These are phyloP conservation scores for Tetrahymena elliotti DNA, from an alignment of 73 alveolate genomes.

Conservation along the genomic window DNA sequence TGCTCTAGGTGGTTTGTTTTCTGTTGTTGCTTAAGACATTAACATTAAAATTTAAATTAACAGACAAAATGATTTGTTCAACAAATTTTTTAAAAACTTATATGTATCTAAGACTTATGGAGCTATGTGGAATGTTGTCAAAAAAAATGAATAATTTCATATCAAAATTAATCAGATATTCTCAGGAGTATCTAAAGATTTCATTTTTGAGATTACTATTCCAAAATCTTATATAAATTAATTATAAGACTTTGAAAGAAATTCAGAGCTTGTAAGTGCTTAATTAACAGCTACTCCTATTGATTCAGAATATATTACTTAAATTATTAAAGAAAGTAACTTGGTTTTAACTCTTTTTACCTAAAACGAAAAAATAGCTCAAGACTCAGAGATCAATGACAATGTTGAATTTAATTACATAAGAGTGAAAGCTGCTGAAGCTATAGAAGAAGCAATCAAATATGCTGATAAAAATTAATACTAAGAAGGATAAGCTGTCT, in stretches of 20 bases:
- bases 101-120: not conserved
- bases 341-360: conserved; percentile 10
- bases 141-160: not conserved
- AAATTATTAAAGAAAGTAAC: not conserved
- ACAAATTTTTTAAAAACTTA: not conserved
- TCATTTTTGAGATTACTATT: conserved; percentile 3
- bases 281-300: not conserved
- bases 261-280: not conserved
- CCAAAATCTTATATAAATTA: not conserved
- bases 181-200: conserved; percentile 25
- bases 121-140: not conserved
- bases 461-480: not conserved
- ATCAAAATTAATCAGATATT: not conserved
- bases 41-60: not conserved
- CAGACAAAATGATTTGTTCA: not conserved
- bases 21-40: conserved; percentile 23
- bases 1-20: conserved; percentile 35
- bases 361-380: conserved; percentile 10
- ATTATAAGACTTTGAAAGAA: conserved; percentile 3
- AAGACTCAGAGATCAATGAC: conserved; percentile 12
- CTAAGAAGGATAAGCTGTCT: not conserved
- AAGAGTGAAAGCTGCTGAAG: conserved; percentile 40
- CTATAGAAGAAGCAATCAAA: conserved; percentile 31
- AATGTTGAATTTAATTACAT: conserved; percentile 19
- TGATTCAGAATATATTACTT: not conserved